phyloP scores from a whole-genome alignment of 805 yeast species.

The Lipomyces kockii region DNA sequence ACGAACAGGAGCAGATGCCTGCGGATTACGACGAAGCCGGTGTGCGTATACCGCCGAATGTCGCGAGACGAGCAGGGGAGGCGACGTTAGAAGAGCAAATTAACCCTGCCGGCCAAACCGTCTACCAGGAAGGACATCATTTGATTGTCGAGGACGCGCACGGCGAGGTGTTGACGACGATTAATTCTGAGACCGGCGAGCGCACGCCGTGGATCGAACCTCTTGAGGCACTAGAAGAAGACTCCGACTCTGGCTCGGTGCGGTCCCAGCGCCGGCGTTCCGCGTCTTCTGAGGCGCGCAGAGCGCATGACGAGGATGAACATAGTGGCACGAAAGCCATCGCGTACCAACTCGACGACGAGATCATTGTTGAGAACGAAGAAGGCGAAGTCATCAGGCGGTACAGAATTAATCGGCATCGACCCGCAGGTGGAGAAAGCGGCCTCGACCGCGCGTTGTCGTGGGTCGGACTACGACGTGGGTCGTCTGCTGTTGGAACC shows the following conservation, averaged over 20 bases:
- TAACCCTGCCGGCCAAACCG: constrained; percentile 43
- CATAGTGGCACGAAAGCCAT: constrained; percentile 48
- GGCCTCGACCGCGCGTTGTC: constrained; percentile 53
- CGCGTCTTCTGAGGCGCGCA: background rate
- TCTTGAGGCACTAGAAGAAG: background rate
- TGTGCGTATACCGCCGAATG: constrained; percentile 12
- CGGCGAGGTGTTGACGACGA: constrained; percentile 71
- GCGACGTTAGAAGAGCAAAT: constrained; percentile 32
- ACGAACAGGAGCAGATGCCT: background rate
- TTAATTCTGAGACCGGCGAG: constrained; percentile 37
- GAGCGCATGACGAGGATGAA: background rate
- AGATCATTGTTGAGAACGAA: constrained; percentile 81
- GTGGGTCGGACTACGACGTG: constrained; percentile 57
- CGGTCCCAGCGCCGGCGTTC: constrained; percentile 2
- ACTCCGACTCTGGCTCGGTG: background rate
- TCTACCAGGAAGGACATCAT: constrained; percentile 70
- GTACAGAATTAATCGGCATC: constrained; percentile 70
- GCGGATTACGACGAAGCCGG: constrained; percentile 26
- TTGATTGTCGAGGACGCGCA: constrained; percentile 79
- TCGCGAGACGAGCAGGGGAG: constrained; percentile 18
- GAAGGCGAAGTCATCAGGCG: constrained; percentile 91
- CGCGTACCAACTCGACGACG: constrained; percentile 81
- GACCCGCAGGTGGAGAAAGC: constrained; percentile 21
- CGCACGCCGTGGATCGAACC: constrained; percentile 24
- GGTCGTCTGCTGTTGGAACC: constrained; percentile 11